Conservation (phyloP, 2,329 filamentous ascomycete species). For the Claviceps digitariae region DNA sequence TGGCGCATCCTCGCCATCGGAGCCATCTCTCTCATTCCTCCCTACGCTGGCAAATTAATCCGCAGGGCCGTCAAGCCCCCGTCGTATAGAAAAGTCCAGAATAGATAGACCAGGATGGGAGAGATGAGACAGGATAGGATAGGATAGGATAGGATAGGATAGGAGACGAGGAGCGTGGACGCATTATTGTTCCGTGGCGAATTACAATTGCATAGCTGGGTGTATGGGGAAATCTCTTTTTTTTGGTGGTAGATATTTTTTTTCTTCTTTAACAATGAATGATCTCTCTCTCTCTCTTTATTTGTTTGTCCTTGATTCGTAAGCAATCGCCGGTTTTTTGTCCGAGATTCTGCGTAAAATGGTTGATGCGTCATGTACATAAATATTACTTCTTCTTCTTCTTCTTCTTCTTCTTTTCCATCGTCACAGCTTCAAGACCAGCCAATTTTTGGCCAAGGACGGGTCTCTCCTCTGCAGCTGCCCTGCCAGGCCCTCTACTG, state of each 20-base stretch:
- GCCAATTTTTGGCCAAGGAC: slow-evolving; percentile 28
- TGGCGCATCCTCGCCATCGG: slow-evolving; percentile 78
- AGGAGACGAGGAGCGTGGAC: slow-evolving; percentile 3
- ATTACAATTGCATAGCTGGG: not conserved
- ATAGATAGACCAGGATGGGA: slow-evolving; percentile 33
- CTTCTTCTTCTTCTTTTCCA: too few relatives aligned
- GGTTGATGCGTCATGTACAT: too few relatives aligned
- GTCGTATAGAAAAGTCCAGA: slow-evolving; percentile 86
- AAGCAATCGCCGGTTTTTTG: too few relatives aligned
- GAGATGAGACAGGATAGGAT: slow-evolving; percentile 45
- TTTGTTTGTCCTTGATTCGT: too few relatives aligned
- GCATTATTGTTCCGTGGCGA: not conserved
- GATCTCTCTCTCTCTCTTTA: not conserved
- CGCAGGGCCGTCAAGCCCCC: slow-evolving; percentile 77
- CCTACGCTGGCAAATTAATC: slow-evolving; percentile 77
- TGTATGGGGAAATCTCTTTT: not conserved
- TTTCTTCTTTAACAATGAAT: not conserved
- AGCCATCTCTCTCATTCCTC: slow-evolving; percentile 69
- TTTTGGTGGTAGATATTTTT: not conserved
- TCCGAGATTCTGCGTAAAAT: too few relatives aligned
- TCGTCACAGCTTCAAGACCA: slow-evolving; percentile 37
- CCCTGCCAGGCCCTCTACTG: slow-evolving; percentile 54
- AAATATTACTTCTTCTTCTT: too few relatives aligned
- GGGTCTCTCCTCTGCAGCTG: slow-evolving; percentile 37
- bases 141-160: slow-evolving; percentile 10